These are phyloP conservation scores for Coelastrella sp. DNA, from an alignment of 139 green algal species.

Conservation along the genomic window DNA sequence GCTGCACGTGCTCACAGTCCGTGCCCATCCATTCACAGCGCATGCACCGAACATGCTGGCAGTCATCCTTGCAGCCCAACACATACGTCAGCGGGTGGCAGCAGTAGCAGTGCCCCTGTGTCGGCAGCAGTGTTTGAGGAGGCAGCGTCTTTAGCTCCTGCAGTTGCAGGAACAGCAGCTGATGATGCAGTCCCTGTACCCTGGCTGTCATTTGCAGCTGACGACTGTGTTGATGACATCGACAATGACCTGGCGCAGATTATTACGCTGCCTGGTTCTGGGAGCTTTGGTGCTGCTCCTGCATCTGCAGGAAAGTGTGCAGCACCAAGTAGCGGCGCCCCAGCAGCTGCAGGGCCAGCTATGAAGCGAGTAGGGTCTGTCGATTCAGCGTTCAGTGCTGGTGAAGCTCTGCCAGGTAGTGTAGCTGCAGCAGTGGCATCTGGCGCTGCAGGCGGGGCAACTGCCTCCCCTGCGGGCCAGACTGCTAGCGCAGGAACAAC, in stretches of 20 bases:
- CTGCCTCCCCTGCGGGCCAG: not conserved
- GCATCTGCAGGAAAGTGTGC: not conserved
- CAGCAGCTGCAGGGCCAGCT: not conserved
- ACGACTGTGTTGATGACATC: constrained; percentile 3
- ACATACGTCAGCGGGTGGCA: not conserved
- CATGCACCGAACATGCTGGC: not conserved
- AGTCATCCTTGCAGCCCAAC: not conserved
- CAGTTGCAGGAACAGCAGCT: constrained; percentile 1
- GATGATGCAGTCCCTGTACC: not conserved
- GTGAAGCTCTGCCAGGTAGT: not conserved
- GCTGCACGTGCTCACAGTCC: constrained; percentile 12
- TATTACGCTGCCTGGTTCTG: not conserved
- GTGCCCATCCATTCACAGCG: constrained; percentile 14
- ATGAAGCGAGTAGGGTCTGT: constrained; percentile 21
- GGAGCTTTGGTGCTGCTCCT: not conserved
- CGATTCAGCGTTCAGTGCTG: constrained; percentile 7
- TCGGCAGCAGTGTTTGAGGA: constrained; percentile 25
- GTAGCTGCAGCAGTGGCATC: not conserved
- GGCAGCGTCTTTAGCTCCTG: not conserved
- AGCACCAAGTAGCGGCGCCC: not conserved
- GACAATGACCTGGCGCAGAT: constrained; percentile 12
- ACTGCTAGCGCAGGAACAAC: not conserved
- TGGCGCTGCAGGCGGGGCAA: not conserved
- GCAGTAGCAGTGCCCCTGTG: not conserved
- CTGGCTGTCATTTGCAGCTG: constrained; percentile 29